These are phyloP conservation scores for Thermochaetoides dissita DNA, from an alignment of 2,329 filamentous ascomycete genomes.

Conservation along the genomic window DNA sequence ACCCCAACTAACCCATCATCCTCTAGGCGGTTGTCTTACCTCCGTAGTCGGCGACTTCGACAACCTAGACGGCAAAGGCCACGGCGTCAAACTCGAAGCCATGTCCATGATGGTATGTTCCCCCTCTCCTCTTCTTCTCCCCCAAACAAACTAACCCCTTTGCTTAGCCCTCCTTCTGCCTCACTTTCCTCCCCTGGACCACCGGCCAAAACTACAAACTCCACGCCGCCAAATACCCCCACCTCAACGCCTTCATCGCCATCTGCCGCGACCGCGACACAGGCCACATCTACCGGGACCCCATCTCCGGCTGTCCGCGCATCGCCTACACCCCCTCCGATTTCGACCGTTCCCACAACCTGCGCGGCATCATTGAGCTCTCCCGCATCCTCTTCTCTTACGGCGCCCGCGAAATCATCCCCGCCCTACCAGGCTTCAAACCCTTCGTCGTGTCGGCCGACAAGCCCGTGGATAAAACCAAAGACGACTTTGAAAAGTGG, in stretches of 20 bases:
- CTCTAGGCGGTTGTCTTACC: constrained; percentile 62
- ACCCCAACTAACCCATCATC: constrained; percentile 3
- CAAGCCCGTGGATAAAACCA: constrained; percentile 6
- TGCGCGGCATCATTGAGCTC: constrained; percentile 57
- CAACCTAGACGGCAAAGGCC: constrained; percentile 64
- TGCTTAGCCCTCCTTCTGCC: constrained; percentile 45
- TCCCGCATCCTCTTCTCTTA: constrained; percentile 66
- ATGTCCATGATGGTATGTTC: constrained; percentile 44
- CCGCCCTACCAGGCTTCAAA: constrained; percentile 45
- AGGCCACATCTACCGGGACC: constrained; percentile 61
- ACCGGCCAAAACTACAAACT: constrained; percentile 58
- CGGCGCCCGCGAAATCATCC: constrained; percentile 68
- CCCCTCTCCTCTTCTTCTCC: not conserved
- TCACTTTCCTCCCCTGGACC: constrained; percentile 53
- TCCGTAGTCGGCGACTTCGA: constrained; percentile 64
- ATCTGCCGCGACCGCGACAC: constrained; percentile 63
- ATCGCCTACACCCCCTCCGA: constrained; percentile 58
- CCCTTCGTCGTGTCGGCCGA: constrained; percentile 38
- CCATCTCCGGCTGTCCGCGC: constrained; percentile 46
- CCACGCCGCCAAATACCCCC: constrained; percentile 51
- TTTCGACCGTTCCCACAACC: constrained; percentile 57
- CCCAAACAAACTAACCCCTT: not conserved
- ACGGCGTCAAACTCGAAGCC: constrained; percentile 71
- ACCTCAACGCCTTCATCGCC: constrained; percentile 59
- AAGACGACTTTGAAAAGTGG: constrained; percentile 44